Base-by-base conservation (phyloP, 139 green algal species). In the Chlamydomonas incerta region DNA sequence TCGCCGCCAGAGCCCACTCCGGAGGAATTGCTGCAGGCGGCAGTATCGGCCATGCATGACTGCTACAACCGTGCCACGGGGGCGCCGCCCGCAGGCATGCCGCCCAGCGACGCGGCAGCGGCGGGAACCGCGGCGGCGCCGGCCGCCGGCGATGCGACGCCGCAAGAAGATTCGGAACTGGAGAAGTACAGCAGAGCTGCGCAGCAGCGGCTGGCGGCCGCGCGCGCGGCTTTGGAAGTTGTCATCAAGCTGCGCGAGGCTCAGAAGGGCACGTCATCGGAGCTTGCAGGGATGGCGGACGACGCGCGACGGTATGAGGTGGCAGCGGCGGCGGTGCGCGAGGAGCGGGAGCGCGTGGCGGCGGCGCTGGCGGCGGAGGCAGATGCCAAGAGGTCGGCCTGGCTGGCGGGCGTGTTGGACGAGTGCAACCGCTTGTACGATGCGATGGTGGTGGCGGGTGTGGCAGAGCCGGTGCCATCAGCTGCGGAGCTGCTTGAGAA, bases 331-430 rank as follows among this genome's bases (percentile, higher is more conserved):
- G 46, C 72, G 28, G 46, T 83, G 28, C 10, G 9, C 63, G 41
- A 52, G 37, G 76, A 83, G 76, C 33, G 50, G 76, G 15, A 14
- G 26, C 76, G 76, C 26, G 57, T 83, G 41, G 76, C 76, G 63
- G 62, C 62, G 29, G 41, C 74, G n/a, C 9, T 50, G 46, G 76
- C 37, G 11, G 60, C 60, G 28, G 35, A 63, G 41, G 6, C 31
- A n/a, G 28, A 57, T 6, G 29, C 3, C 9, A 46, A 47, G 34
- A 21, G 29, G 57, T n/a, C 29, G 28, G 26, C 29, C 17, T 57
- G 69, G 76, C 65, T 83, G 63, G 6, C 47, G 15, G 62, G 29
- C 21, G 29, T 83, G 29, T 4, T 74, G 14, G 76, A 65, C 3
- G 41, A 74, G 26, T 74, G 62, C 76, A 15, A 31, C 4, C 9